Conservation (phyloP, 169 alveolate species). For the Theileria luwenshuni region DNA sequence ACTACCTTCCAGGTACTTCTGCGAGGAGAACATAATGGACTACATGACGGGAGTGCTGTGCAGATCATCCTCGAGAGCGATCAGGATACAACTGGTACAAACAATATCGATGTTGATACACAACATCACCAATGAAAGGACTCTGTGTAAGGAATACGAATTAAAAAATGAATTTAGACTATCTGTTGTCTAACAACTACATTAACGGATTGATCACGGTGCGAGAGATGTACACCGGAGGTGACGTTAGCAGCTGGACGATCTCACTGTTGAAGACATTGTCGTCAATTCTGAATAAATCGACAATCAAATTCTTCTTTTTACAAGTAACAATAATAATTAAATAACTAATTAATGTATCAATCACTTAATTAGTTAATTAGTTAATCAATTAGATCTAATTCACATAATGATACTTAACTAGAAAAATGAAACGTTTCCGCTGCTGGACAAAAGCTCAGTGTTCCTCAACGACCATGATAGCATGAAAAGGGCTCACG, state of each 20-base stretch:
- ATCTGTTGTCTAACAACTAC: slow-evolving; percentile 58
- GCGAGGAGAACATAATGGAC: slow-evolving; percentile 63
- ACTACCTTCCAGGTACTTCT: slow-evolving; percentile 53
- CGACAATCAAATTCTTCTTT: slow-evolving; percentile 66
- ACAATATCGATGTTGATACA: slow-evolving; percentile 64
- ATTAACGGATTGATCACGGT: slow-evolving; percentile 45
- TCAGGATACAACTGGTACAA: slow-evolving; percentile 63
- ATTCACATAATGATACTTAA: too few species aligned
- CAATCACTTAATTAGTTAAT: too few species aligned
- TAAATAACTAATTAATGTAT: too few species aligned
- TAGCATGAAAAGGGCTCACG: slow-evolving; percentile 67
- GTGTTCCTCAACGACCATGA: slow-evolving; percentile 54
- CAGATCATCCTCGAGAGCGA: slow-evolving; percentile 29
- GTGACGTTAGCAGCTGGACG: slow-evolving; percentile 70
- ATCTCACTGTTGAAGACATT: slow-evolving; percentile 59
- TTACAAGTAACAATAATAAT: slow-evolving; percentile 25
- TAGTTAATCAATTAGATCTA: too few species aligned
- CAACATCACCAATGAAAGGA: slow-evolving; percentile 37
- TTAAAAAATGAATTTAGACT: slow-evolving; percentile 16
- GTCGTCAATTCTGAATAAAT: slow-evolving; percentile 33
- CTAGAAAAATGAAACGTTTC: slow-evolving; percentile 55
- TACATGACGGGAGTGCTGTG: slow-evolving; percentile 57
- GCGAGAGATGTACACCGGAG: slow-evolving; percentile 55
- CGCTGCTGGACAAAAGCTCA: slow-evolving; percentile 50
- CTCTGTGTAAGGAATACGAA: slow-evolving; percentile 34